Evolutionary conservation across 148 eudicot genomes (phyloP), one percentile per base, ranked within the genome.

Genomic region (Vaccinium vitisidaea): DNA sequence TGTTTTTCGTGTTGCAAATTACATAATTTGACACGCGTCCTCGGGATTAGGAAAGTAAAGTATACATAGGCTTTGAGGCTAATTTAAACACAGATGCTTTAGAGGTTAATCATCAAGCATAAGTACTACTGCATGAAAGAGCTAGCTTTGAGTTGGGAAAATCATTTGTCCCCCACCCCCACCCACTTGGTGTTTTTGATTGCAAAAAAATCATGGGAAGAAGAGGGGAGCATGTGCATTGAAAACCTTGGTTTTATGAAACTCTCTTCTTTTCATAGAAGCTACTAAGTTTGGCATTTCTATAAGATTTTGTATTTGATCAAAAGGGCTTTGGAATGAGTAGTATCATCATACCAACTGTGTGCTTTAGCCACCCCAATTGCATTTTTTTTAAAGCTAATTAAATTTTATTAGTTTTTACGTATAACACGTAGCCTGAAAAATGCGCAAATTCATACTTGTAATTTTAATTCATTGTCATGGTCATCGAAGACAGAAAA

Each of bases 191-290:
- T 12, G 7, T 27, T 69, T 30, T 10, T 23, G 27, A 23, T 23
- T 11, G 12, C 10, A 2, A 25, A 67, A 27, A 69, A 12, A 69
- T 1, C 8, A 69, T 27, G 74, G 39, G 74, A 13, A 30, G 18
- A 69, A 69, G 74, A 69, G 74, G 74, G 74, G 18, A 27, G 74
- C 74, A 69, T 69, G 74, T 69, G 74, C 74, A 69, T 5, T 1
- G 5, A 13, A 69, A 69, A 69, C 74, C 74, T 69, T 30, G 74
- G 32, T 27, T 5, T 27, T 27, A 5, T 69, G 43, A 69, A 53
- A 69, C 74, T 69, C 74, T 69, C 74, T 69, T 69, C 74, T 69
- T 69, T 69, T 30, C 74, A 69, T 69, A 19, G 1, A 69, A 53
- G 11, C 16, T 27, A 69, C 4, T 25, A 27, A 5, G 16, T 69